Evolutionary conservation across 805 yeast genomes (phyloP).

Genomic region (Suhomyces xylopsoci): DNA sequence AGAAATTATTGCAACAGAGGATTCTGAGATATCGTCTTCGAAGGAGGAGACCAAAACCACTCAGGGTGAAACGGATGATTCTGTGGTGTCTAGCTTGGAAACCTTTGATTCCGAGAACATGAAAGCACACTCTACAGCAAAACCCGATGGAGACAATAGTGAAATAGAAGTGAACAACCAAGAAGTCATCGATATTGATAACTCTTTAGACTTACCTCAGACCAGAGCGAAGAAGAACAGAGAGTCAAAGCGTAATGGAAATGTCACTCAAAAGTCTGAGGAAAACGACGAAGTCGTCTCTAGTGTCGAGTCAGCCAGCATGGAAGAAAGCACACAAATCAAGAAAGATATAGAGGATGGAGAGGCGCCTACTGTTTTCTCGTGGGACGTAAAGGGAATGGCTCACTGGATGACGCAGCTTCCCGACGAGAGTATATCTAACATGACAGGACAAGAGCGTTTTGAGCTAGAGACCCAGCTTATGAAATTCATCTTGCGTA

Average conservation of each 20-base stretch:
- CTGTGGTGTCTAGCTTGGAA: neutral
- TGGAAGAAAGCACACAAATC: neutral
- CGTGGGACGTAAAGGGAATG: neutral
- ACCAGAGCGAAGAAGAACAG: neutral
- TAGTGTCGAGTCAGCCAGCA: neutral
- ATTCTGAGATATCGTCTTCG: neutral
- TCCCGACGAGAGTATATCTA: conserved; percentile 13
- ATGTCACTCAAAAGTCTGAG: neutral
- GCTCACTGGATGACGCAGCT: neutral
- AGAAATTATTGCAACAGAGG: neutral
- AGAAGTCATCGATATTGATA: neutral
- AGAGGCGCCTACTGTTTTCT: neutral
- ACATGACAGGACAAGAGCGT: conserved; percentile 15
- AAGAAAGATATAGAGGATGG: neutral
- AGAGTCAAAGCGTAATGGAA: neutral
- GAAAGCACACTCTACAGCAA: neutral
- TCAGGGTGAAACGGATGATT: neutral
- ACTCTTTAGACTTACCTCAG: neutral
- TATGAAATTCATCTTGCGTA: conserved; percentile 32
- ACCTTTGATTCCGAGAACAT: neutral
- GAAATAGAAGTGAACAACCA: neutral
- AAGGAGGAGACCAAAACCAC: neutral
- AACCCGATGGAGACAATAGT: neutral
- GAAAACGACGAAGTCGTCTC: neutral
- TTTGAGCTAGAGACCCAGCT: conserved; percentile 31